A percentile compares a stretch with the other conserved stretches of the same genome.
phyloP scores from a whole-genome alignment of 805 yeast genomes.

The Saccharomycopsis vini region DNA sequence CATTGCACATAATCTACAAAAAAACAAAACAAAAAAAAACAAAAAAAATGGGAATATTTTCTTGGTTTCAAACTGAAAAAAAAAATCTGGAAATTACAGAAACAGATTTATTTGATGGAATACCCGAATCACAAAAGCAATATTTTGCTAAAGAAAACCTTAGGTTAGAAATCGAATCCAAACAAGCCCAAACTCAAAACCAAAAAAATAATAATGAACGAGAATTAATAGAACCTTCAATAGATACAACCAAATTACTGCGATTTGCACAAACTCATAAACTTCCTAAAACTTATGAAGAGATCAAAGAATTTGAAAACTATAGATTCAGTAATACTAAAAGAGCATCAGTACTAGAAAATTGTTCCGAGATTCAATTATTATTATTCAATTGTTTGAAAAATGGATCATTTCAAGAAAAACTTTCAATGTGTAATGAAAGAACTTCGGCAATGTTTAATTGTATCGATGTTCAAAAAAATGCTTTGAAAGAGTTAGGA shows the following conservation, averaged over 20 bases:
- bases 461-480: slow-evolving; percentile 16
- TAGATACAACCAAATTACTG: no score
- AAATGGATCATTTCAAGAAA: slow-evolving; percentile 15
- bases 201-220: neutral
- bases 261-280: neutral
- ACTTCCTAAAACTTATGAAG: slow-evolving; percentile 1
- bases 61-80: neutral
- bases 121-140: slow-evolving; percentile 7
- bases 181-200: neutral
- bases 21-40: neutral
- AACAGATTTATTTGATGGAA: no score
- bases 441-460: slow-evolving; percentile 15
- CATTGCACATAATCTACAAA: no score
- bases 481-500: slow-evolving; percentile 11
- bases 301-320: slow-evolving; percentile 9
- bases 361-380: slow-evolving; percentile 18
- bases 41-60: neutral
- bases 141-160: slow-evolving; percentile 13
- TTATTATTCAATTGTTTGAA: slow-evolving; percentile 14
- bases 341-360: slow-evolving; percentile 15
- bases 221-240: neutral
- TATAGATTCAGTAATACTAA: slow-evolving; percentile 6
- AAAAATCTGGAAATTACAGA: no score
- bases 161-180: slow-evolving; percentile 13
- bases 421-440: slow-evolving; percentile 14